Conservation (phyloP, 1,284 basidiomycete genomes). For the Tetrapyrgos nigripes region DNA sequence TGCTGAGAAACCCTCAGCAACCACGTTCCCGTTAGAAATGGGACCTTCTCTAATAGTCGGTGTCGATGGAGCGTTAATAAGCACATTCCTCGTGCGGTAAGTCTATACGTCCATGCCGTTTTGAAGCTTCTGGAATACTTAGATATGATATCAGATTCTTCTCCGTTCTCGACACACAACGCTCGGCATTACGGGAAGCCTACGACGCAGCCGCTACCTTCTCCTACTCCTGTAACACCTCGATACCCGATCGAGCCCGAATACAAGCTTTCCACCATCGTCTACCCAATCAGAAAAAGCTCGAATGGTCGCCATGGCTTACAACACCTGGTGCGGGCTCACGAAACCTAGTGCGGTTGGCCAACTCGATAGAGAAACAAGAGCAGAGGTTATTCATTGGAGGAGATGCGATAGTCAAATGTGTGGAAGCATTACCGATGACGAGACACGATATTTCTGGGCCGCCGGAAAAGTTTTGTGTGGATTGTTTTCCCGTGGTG, state of each 20-base stretch:
- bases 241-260: slow-evolving; percentile 76
- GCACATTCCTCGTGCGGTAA: slow-evolving; percentile 80
- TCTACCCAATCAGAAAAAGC: slow-evolving; percentile 82
- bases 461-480: slow-evolving; percentile 81
- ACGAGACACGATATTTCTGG: slow-evolving; percentile 84
- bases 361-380: slow-evolving; percentile 65
- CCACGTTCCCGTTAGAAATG: slow-evolving; percentile 78
- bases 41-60: slow-evolving; percentile 78
- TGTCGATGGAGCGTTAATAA: slow-evolving; percentile 70
- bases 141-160: slow-evolving; percentile 69
- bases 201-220: slow-evolving; percentile 90
- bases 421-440: slow-evolving; percentile 69
- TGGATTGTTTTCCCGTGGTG: slow-evolving; percentile 87
- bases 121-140: slow-evolving; percentile 15
- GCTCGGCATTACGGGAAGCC: slow-evolving; percentile 70
- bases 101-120: slow-evolving; percentile 28
- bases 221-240: slow-evolving; percentile 86
- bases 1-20: slow-evolving; percentile 54
- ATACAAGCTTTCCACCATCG: slow-evolving; percentile 68
- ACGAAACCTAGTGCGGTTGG: slow-evolving; percentile 79
- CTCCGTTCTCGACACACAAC: slow-evolving; percentile 81
- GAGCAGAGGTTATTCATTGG: slow-evolving; percentile 79
- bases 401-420: slow-evolving; percentile 67
- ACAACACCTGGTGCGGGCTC: slow-evolving; percentile 61
- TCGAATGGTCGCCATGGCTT: slow-evolving; percentile 80